phyloP scores from a whole-genome alignment of 345 rosid species.

The Jatropha curcas region DNA sequence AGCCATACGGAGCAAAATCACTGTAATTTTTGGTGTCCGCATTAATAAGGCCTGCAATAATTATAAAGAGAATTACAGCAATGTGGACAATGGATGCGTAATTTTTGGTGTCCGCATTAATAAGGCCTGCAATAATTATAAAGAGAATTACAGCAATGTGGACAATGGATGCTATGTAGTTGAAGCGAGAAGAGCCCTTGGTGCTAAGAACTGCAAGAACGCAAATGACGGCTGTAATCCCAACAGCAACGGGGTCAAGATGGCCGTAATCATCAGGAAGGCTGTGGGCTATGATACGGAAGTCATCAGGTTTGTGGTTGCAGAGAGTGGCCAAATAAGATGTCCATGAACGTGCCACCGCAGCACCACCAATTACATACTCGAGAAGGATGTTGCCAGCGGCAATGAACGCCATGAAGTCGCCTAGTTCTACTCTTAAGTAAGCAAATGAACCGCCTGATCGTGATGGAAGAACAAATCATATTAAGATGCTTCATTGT shows the following conservation, averaged over 20 bases:
- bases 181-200: conserved; percentile 74
- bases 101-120: conserved; percentile 20
- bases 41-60: conserved; percentile 58
- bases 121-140: conserved; percentile 27
- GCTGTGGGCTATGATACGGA: conserved; percentile 50
- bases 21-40: conserved; percentile 59
- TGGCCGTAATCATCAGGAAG: conserved; percentile 55
- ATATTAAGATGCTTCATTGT: not conserved
- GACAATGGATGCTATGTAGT: conserved; percentile 59
- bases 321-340: conserved; percentile 84
- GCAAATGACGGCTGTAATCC: conserved; percentile 40
- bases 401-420: conserved; percentile 83
- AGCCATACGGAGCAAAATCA: conserved; percentile 49
- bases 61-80: conserved; percentile 62
- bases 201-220: conserved; percentile 66
- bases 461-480: not conserved
- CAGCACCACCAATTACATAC: conserved; percentile 67
- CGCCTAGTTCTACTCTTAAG: conserved; percentile 84
- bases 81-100: conserved; percentile 62
- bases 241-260: conserved; percentile 77
- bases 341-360: conserved; percentile 83
- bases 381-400: conserved; percentile 86
- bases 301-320: conserved; percentile 63
- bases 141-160: conserved; percentile 22
- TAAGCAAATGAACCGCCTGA: conserved; percentile 87